These are phyloP conservation scores for Oropetium thomaeum DNA, from an alignment of 176 grass and related monocot species.

Conservation along the genomic window DNA sequence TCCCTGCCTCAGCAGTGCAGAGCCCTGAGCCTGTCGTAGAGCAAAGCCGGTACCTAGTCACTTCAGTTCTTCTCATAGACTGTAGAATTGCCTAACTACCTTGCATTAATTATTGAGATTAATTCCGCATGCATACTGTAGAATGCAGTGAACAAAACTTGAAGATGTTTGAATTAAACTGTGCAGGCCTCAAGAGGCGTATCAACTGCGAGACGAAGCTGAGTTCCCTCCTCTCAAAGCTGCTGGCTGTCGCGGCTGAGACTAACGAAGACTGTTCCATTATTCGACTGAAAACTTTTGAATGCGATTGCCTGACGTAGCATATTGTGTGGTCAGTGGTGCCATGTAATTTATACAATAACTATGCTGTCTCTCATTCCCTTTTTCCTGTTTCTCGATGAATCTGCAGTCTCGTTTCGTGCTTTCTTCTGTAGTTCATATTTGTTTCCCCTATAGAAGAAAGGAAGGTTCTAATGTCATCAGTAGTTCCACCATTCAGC, in stretches of 20 bases:
- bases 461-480: not conserved
- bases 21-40: not conserved
- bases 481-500: not conserved
- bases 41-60: conserved; percentile 24
- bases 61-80: not conserved
- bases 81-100: not conserved
- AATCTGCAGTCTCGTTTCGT: not conserved
- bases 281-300: no score
- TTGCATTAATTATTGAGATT: no score
- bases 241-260: conserved; percentile 1
- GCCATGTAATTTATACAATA: conserved; percentile 24
- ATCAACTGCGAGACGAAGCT: conserved; percentile 49
- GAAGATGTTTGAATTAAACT: conserved; percentile 1
- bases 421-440: not conserved
- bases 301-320: conserved; percentile 20
- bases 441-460: not conserved
- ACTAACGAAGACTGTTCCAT: conserved; percentile 29
- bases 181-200: conserved; percentile 40
- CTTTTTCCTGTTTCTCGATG: not conserved
- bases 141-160: not conserved
- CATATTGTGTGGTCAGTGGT: conserved; percentile 13
- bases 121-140: no score
- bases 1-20: not conserved
- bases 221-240: conserved; percentile 70
- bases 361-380: not conserved